Evolutionary conservation across 805 yeast genomes (phyloP), one percentile per base, ranked within the genome.

Genomic region (Suhomyces sp.): DNA sequence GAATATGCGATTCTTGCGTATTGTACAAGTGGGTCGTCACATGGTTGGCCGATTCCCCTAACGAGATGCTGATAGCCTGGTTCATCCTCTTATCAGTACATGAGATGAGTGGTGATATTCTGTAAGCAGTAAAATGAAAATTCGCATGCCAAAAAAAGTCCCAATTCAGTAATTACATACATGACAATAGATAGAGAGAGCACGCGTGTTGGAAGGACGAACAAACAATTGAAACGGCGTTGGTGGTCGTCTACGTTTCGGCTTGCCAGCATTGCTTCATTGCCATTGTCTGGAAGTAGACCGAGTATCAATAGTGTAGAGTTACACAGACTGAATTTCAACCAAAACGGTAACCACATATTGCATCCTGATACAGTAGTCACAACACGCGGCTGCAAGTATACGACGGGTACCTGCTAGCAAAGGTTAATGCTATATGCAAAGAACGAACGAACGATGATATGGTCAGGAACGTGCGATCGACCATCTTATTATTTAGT

Each of bases 11-110:
- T 52, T 90, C 96, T 66, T 90, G 96, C 10, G 81, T 68, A 62
- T 94, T 93, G 74, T 85, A 89, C 64, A 89, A 86, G 60, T 90
- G 97, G 0, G 96, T 81, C 2, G 81, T 67, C n/a, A 89, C 66
- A 65, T 88, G 93, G 60, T 89, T 89, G 0, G 97, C 79, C 19
- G 76, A 63, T 9, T 88, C 92, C 0, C 96, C 88, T 5, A 83
- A 72, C 3, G 96, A 85, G 0, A 91, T 56, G 10, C 83, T 87
- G n/a, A 93, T 66, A 0, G 88, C 72, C 62, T 42, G 31, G 31
- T 22, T 42, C 46, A 42, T 42, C 3, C 12, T 42, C 9, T 7
- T 92, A 29, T 29, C n/a, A 5, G 33, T n/a, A 17, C 97, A 51
- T 79, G 83, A n/a, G 36, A 29, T 29, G 33, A 12, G 33, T 10